Evolutionary conservation across 352 stramenopile species (phyloP), one percentile per base, ranked within the genome.

Genomic region (Pythium grandisporangium): DNA sequence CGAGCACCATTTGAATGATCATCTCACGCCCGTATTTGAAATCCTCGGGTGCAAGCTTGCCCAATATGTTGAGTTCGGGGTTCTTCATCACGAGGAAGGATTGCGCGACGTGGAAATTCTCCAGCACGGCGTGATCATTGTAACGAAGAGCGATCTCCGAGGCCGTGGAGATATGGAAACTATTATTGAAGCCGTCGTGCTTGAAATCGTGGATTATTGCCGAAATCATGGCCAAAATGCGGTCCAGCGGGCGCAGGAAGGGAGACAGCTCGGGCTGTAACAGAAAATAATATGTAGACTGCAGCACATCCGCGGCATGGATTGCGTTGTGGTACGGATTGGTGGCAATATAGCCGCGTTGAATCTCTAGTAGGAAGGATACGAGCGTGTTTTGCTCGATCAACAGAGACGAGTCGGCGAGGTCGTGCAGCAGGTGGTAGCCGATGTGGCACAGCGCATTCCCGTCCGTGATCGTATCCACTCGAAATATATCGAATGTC

Each of bases 21-120:
- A 94, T 91, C 48, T 91, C 80, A 23, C 82, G 75, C 16, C 63
- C 61, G 46, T 94, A 93, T 47, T 92, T 91, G 41, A 92, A 90
- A 45, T 90, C 73, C 11, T 92, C 77, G 11, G 51, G 49, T 7
- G 67, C 55, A 17, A 96, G 43, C 20, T 86, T 75, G 12, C 62
- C 78, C 2, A 94, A 39, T n/a, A 96, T 63, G 45, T 93, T 93
- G 30, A 79, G 66, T n/a, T 92, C 64, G 0, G 71, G 52, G 37
- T 86, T 82, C 51, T 92, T 93, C 85, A 96, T 93, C n/a, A 93
- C 68, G 3, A 90, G 37, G 34, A 95, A 95, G 5, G 84, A 86
- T 51, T 92, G 76, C 1, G 85, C 81, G 6, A 95, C 77, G 45
- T 96, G 85, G 32, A 76, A 92, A 44, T 95, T 93, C 48, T 96